These are phyloP conservation scores for Pinus albicaulis DNA, from an alignment of 75 land plant species.

Conservation along the genomic window DNA sequence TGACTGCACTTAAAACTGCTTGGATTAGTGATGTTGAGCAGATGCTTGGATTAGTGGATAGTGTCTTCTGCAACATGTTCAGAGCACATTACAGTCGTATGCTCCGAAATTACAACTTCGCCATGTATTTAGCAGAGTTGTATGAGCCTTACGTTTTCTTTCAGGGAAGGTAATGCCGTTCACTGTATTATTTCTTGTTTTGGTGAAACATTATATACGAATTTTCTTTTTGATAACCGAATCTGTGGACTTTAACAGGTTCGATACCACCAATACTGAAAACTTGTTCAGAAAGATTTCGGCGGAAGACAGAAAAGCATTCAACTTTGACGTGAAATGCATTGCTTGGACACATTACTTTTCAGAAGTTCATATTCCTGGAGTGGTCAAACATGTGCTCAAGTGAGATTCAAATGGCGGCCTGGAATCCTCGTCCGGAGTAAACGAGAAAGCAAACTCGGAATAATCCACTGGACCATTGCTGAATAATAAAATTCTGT, in stretches of 20 bases:
- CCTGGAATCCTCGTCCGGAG: no score
- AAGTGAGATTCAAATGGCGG: no score
- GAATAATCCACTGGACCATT: no score
- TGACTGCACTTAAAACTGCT: no score
- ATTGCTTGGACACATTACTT: conserved; percentile 69
- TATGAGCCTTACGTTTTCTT: conserved; percentile 67
- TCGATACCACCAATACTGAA: conserved; percentile 55
- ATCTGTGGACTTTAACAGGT: no score
- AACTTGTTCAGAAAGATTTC: conserved; percentile 22
- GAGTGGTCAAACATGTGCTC: conserved; percentile 43
- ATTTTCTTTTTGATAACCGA: background rate
- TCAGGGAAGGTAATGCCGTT: conserved; percentile 41
- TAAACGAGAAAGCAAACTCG: no score
- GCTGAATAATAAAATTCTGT: no score
- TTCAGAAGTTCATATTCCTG: conserved; percentile 57
- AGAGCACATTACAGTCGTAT: background rate
- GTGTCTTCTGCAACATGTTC: conserved; percentile 20
- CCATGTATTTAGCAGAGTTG: conserved; percentile 40
- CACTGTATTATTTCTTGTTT: background rate
- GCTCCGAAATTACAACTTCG: conserved; percentile 19
- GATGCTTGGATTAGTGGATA: conserved; percentile 22
- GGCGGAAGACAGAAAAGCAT: conserved; percentile 21
- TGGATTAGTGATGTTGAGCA: background rate
- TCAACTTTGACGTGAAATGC: conserved; percentile 50
- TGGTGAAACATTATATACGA: background rate